These are phyloP conservation scores for Cyclostephanos invisitatus DNA, from an alignment of 108 stramenopile species.

Conservation along the genomic window DNA sequence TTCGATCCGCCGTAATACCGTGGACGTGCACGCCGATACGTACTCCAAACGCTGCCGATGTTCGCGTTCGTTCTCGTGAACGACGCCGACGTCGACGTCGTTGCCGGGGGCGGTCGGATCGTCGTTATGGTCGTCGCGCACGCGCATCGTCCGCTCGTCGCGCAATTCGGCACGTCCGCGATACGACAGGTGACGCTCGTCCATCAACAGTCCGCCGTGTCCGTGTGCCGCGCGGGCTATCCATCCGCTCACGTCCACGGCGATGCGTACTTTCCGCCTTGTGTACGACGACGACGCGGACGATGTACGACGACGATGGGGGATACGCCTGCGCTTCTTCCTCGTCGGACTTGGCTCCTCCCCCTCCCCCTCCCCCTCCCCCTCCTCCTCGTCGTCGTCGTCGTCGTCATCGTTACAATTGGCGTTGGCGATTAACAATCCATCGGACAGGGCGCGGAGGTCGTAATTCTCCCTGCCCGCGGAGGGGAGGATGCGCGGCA, in stretches of 20 bases:
- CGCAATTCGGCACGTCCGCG: conserved; percentile 62
- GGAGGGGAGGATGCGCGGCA: conserved; percentile 57
- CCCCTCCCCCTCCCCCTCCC: not conserved
- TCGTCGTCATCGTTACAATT: not conserved
- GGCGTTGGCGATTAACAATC: conserved; percentile 9
- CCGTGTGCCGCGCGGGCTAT: conserved; percentile 66
- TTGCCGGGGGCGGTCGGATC: not conserved
- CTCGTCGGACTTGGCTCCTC: conserved; percentile 2
- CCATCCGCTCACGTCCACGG: conserved; percentile 73
- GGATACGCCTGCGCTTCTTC: conserved; percentile 8
- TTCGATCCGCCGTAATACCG: conserved; percentile 54
- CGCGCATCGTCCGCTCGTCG: conserved; percentile 18
- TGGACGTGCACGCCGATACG: conserved; percentile 46
- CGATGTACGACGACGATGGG: not conserved
- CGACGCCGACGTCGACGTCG: not conserved
- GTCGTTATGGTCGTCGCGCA: not conserved
- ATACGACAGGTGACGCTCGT: conserved; percentile 76
- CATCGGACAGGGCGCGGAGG: conserved; percentile 38
- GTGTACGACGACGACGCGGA: conserved; percentile 11
- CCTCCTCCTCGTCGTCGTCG: conserved; percentile 11
- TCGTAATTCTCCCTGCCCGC: conserved; percentile 57
- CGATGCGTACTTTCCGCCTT: conserved; percentile 61
- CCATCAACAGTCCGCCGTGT: conserved; percentile 56
- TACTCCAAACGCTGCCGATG: conserved; percentile 39
- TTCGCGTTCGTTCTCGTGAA: conserved; percentile 23